These are phyloP conservation scores for Termitomyces sp. DNA, from an alignment of 768 basidiomycete genomes.

Conservation along the genomic window DNA sequence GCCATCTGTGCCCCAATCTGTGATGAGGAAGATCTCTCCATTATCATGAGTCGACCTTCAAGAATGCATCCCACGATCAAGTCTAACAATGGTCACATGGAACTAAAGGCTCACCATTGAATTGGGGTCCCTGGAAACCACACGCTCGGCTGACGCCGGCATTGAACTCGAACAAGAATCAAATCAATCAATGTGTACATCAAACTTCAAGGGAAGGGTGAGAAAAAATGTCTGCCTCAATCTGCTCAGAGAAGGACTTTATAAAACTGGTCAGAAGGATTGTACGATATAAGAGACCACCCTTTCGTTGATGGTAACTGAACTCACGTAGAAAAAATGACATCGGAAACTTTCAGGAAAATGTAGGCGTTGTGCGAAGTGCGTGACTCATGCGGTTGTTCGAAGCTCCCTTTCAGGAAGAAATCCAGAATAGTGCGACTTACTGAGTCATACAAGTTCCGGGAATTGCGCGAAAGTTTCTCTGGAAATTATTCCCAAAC, in stretches of 20 bases:
- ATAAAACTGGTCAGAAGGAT: not conserved
- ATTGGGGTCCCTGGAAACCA: slow-evolving; percentile 27
- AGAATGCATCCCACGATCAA: slow-evolving; percentile 25
- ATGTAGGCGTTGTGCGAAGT: not conserved
- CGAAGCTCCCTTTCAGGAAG: not conserved
- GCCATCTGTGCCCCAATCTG: not conserved
- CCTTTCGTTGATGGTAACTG: not conserved
- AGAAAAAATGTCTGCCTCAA: slow-evolving; percentile 4
- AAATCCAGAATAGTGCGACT: not conserved
- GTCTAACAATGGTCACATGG: slow-evolving; percentile 18
- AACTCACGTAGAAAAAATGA: not conserved
- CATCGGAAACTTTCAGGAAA: not conserved
- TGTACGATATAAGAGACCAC: not conserved
- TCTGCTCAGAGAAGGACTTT: not conserved
- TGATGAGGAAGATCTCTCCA: slow-evolving; percentile 1
- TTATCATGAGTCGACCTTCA: slow-evolving; percentile 13
- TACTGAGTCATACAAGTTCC: not conserved
- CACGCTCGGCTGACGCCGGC: slow-evolving; percentile 22
- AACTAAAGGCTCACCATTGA: slow-evolving; percentile 14
- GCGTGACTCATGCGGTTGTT: not conserved
- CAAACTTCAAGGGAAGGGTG: slow-evolving; percentile 7
- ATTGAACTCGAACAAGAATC: slow-evolving; percentile 10
- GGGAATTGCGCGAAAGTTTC: slow-evolving; percentile 9
- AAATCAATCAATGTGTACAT: slow-evolving; percentile 7
- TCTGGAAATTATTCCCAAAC: not conserved